Base-by-base conservation (phyloP, 2,329 filamentous ascomycete genomes). In the Nemania diffusa region DNA sequence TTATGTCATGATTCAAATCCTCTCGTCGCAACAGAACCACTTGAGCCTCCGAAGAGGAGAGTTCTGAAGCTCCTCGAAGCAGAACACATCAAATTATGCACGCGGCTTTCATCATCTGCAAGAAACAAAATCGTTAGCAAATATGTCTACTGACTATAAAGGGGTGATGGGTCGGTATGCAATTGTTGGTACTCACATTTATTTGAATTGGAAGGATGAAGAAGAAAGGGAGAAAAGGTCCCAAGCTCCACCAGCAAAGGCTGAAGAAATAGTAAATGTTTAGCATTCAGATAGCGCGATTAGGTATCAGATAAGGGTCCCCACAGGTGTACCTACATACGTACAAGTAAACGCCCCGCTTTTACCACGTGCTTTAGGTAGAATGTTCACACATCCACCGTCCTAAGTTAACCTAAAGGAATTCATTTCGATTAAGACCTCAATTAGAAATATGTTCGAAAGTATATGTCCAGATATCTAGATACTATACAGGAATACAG, bases 201-300 rank as follows among this genome's bases (percentile, higher is more conserved):
- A 90, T 91, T 97, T 97, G 97, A 97, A 94, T 92, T 93, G 94
- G 94, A 97, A 97, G 93, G 94, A 93, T 95, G 87, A 90, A 91
- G 87, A 90, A 83, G 82, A 84, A 86, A 85, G 81, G 78, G 80
- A 80, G 74, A 74, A 69, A 69, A 79, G 79, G 79, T 72, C 69
- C 60, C 77, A 46, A 75, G 75, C 72, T 73, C 65, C 27, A 57
- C 64, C 64, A 50, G 32, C 53, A n/a, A 42, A 11, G 22, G 62
- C 57, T n/a, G 40, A 63, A 74, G 62, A 70, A 65, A 71, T 69
- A 69, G 50, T 62, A 29, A 56, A 20, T 24, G 55, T 13, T 20
- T 32, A 15, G 42, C 20, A 48, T 6, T 15, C 46, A n/a, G 50
- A 17, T 42, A 51, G 27, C 34, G 22, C 13, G 44, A 50, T 48